A percentile compares a stretch with the other conserved stretches of the same genome.
phyloP scores from a whole-genome alignment of 2,329 filamentous ascomycete genomes.

The Aspergillus texensis region DNA sequence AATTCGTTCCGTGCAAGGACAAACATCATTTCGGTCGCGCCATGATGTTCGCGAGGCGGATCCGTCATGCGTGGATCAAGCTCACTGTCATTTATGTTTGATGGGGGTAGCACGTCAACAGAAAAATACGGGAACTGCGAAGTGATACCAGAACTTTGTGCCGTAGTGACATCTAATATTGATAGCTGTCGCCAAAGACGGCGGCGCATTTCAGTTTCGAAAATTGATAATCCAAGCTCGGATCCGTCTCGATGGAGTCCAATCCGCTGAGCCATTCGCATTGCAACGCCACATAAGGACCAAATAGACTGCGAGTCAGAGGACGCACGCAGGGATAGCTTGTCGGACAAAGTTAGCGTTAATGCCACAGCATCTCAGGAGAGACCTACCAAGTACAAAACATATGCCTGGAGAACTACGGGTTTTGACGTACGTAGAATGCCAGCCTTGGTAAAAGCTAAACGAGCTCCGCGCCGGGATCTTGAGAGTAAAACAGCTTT shows the following conservation, averaged over 20 bases:
- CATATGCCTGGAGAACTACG: constrained; percentile 50
- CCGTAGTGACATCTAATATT: constrained; percentile 25
- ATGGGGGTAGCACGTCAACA: constrained; percentile 43
- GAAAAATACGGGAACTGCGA: constrained; percentile 4
- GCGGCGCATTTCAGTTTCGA: constrained; percentile 47
- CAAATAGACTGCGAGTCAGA: constrained; percentile 54
- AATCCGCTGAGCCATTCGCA: constrained; percentile 52
- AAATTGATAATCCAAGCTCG: constrained; percentile 47
- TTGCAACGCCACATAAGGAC: constrained; percentile 52
- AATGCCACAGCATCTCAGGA: neutral
- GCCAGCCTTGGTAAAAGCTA: constrained; percentile 31
- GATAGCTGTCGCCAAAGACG: constrained; percentile 34
- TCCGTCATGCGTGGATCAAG: constrained; percentile 48
- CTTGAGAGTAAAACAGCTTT: constrained; percentile 34
- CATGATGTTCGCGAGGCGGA: constrained; percentile 43
- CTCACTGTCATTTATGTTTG: constrained; percentile 42
- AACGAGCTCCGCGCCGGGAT: constrained; percentile 47
- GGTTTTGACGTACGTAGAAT: constrained; percentile 49
- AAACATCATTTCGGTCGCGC: constrained; percentile 52
- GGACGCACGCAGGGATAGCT: constrained; percentile 40
- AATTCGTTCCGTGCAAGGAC: constrained; percentile 38
- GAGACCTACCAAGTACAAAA: constrained; percentile 47
- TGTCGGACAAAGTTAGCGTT: neutral
- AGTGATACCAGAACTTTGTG: constrained; percentile 6
- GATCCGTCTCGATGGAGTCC: constrained; percentile 54